Conservation (phyloP, 2,329 filamentous ascomycete genomes). For the Aspergillus alliaceus region DNA sequence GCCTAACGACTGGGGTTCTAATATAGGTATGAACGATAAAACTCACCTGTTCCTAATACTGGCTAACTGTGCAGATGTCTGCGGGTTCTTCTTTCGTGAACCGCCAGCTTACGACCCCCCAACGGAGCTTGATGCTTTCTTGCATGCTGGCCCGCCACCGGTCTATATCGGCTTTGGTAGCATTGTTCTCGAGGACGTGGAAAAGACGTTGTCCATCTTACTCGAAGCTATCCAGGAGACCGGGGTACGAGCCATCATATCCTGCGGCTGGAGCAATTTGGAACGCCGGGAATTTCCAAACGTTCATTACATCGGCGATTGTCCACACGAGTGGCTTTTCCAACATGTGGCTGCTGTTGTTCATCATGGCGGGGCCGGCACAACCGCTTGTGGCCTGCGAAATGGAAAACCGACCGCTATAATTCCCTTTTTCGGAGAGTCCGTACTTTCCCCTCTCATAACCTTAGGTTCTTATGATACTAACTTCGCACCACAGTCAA, state of each 20-base stretch:
- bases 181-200: conserved; percentile 55
- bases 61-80: conserved; percentile 28
- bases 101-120: conserved; percentile 39
- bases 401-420: conserved; percentile 54
- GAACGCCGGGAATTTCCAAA: conserved; percentile 33
- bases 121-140: conserved; percentile 43
- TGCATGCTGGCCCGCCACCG: conserved; percentile 48
- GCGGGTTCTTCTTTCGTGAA: conserved; percentile 48
- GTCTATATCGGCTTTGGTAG: conserved; percentile 59
- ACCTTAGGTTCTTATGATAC: neutral
- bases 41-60: neutral
- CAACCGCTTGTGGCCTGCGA: conserved; percentile 52
- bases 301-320: conserved; percentile 54
- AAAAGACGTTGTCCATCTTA: conserved; percentile 44
- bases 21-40: conserved; percentile 30
- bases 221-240: conserved; percentile 47
- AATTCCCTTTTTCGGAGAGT: conserved; percentile 60
- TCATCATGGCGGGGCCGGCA: too few species aligned
- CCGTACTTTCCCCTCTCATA: conserved; percentile 4
- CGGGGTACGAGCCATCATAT: conserved; percentile 55
- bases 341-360: conserved; percentile 54
- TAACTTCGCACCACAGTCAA: conserved; percentile 31
- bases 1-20: conserved; percentile 39
- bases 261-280: conserved; percentile 54
- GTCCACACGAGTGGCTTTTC: conserved; percentile 61